Evolutionary conservation across 345 rosid species (phyloP), one percentile per base, ranked within the genome.

Genomic region (Reutealis trisperma): DNA sequence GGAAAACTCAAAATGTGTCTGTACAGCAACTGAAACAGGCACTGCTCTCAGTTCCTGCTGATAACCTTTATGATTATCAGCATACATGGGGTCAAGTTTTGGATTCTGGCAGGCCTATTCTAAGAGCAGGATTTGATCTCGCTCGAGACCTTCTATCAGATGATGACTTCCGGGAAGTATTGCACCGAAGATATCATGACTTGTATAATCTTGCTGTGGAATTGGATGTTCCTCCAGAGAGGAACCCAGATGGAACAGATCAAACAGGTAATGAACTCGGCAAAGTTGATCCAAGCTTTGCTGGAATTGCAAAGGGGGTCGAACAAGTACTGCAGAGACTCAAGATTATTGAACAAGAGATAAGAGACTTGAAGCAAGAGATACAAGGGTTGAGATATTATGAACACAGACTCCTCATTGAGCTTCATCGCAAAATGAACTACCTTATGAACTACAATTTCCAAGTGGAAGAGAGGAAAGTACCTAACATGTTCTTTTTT

Each of bases 341-440:
- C 79, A 93, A 87, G 90, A 91, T 96, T 77, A 92, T 96, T 41
- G 99, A 92, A 81, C 97, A 93, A 79, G 99, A 93, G 85, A 92
- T 96, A 84, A 85, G 92, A 77, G 99, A 96, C 80, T 47, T 96
- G 83, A 96, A 93, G 86, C 96, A 92, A 75, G 98, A 96, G 90
- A 93, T 93, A 78, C 99, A 96, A 81, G 98, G 99, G 61, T 80
- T 96, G 76, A 88, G 95, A 81, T 92, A 92, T 82, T 92, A 91
- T 51, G 97, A 96, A 77, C 97, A 93, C 85, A 86, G 92, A 49
- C 93, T 96, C 71, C 88, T 96, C 52, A 83, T 90, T 41, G 91
- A 92, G 88, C 98, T 96, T 83, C 94, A 96, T 65, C 96, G 89
- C 74, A 96, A 92, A 86, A 89, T 96, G 79, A 81, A 93, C 83